These are phyloP conservation scores for Fraxinus ornus DNA, from an alignment of 305 asterid species.

Conservation along the genomic window DNA sequence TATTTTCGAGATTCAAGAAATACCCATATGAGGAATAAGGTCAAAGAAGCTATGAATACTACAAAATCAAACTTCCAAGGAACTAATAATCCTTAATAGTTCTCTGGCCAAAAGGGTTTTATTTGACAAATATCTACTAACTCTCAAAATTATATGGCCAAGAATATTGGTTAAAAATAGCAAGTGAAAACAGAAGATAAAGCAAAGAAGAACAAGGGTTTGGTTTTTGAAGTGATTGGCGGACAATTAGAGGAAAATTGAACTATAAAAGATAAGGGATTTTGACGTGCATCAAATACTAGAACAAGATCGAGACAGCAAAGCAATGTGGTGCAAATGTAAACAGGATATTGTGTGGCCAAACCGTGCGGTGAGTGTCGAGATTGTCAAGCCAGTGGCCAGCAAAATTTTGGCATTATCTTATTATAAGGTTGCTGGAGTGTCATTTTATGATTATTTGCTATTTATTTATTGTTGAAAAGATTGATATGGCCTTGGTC, in stretches of 20 bases:
- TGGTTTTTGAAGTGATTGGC: slow-evolving; percentile 8
- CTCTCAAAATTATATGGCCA: not conserved
- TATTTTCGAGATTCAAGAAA: not conserved
- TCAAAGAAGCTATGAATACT: not conserved
- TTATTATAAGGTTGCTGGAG: not conserved
- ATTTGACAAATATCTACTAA: not conserved
- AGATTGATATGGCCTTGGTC: not conserved
- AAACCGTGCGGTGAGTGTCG: not conserved
- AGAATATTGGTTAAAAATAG: not conserved
- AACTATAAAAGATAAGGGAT: not conserved
- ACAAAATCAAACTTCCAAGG: not conserved
- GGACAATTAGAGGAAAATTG: not conserved
- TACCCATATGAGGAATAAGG: slow-evolving; percentile 17
- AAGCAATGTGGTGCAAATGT: slow-evolving; percentile 9
- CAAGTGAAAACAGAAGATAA: not conserved
- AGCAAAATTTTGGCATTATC: slow-evolving; percentile 2
- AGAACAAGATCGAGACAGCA: slow-evolving; percentile 27
- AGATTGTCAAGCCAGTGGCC: not conserved
- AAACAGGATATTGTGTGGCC: not conserved
- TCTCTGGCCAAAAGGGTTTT: not conserved
- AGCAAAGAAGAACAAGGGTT: not conserved
- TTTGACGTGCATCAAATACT: slow-evolving; percentile 27
- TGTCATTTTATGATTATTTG: not conserved
- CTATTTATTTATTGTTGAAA: not conserved
- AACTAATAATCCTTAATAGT: not conserved